Evolutionary conservation across 805 yeast species (phyloP).

Genomic region (Ogataea ramenticola): DNA sequence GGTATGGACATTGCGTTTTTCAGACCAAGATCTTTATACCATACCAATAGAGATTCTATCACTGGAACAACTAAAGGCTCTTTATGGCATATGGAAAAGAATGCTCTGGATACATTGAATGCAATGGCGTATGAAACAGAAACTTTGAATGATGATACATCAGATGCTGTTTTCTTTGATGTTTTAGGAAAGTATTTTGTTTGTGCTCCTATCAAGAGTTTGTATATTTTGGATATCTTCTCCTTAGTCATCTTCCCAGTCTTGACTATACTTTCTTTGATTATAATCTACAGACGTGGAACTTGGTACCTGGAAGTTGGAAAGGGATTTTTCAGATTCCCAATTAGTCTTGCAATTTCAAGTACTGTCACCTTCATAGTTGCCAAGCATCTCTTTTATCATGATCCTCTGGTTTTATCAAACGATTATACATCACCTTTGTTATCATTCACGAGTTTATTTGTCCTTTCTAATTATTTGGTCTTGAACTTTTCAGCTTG

Average conservation of each 20-base stretch:
- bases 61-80: constrained; percentile 58
- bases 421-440: constrained; percentile 43
- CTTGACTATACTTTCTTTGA: constrained; percentile 36
- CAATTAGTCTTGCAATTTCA: constrained; percentile 47
- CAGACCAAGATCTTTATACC: constrained; percentile 78
- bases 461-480: constrained; percentile 48
- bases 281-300: constrained; percentile 37
- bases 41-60: constrained; percentile 68
- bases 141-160: constrained; percentile 20
- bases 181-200: constrained; percentile 52
- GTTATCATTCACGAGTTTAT: constrained; percentile 38
- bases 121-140: constrained; percentile 35
- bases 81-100: constrained; percentile 78
- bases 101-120: constrained; percentile 52
- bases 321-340: constrained; percentile 48
- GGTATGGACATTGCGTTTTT: constrained; percentile 90
- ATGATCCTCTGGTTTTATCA: constrained; percentile 46
- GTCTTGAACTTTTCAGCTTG: constrained; percentile 40
- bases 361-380: constrained; percentile 27
- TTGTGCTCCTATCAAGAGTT: constrained; percentile 39
- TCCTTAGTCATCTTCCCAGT: constrained; percentile 51
- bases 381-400: constrained; percentile 31
- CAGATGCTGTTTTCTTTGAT: constrained; percentile 59
- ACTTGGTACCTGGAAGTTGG: constrained; percentile 38
- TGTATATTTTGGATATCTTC: constrained; percentile 46